Conservation (phyloP, 306 rosid species). For the Sphenostylis stenocarpa region DNA sequence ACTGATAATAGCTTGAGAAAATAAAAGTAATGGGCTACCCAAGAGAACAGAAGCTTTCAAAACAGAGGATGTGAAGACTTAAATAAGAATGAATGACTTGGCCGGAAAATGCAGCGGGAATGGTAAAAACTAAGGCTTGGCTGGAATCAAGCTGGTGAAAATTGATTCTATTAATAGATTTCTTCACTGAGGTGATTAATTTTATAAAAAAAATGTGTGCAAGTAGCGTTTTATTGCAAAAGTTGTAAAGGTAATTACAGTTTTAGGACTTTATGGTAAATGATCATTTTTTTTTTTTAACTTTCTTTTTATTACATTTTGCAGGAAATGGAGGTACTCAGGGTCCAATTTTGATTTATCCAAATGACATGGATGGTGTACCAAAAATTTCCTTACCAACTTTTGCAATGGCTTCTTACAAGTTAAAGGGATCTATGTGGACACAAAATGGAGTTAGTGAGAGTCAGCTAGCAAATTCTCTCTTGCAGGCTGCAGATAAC, state of each 20-base stretch:
- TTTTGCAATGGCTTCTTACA: slow-evolving; percentile 82
- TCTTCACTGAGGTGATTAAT: neutral
- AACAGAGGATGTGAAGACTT: neutral
- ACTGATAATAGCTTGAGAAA: neutral
- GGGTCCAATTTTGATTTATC: slow-evolving; percentile 58
- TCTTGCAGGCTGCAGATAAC: slow-evolving; percentile 66
- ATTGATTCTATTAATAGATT: neutral
- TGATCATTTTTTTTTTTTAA: neutral
- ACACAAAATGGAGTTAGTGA: slow-evolving; percentile 51
- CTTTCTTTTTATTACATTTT: neutral
- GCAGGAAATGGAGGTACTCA: slow-evolving; percentile 53
- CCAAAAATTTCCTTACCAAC: slow-evolving; percentile 57
- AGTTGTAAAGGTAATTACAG: neutral
- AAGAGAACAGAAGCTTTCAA: neutral
- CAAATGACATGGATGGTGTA: slow-evolving; percentile 56
- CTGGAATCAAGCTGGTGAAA: neutral
- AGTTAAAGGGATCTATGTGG: slow-evolving; percentile 78
- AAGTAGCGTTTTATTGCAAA: neutral
- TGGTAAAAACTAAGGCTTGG: neutral
- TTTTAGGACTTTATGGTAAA: neutral
- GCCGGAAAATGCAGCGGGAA: neutral
- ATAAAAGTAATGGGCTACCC: neutral
- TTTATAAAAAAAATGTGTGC: neutral
- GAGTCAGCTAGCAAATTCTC: slow-evolving; percentile 56
- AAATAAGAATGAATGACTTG: neutral